Conservation (phyloP, 2,329 filamentous ascomycete genomes). For the Pseudogymnoascus sp. region DNA sequence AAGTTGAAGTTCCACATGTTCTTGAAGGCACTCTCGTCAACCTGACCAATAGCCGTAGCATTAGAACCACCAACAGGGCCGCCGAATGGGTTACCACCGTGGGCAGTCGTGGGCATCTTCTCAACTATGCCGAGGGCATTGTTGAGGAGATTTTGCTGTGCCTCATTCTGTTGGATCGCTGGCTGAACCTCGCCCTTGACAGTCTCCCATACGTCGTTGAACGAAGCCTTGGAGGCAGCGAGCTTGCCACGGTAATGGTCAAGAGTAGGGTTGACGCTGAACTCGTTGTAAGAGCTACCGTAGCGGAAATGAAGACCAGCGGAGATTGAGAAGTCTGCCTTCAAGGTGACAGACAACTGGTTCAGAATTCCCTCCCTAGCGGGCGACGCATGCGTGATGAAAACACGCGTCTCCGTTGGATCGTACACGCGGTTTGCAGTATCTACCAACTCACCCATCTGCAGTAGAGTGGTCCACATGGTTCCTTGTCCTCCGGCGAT, state of each 20-base stretch:
- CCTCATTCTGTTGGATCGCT: conserved; percentile 86
- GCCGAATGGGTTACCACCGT: conserved; percentile 93
- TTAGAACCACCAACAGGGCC: conserved; percentile 64
- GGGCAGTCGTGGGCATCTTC: conserved; percentile 94
- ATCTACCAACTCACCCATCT: conserved; percentile 97
- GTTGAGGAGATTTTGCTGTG: conserved; percentile 83
- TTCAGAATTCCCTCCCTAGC: conserved; percentile 94
- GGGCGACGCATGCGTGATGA: conserved; percentile 93
- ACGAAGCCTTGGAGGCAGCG: conserved; percentile 93
- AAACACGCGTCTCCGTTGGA: conserved; percentile 91
- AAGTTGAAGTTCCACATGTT: conserved; percentile 99
- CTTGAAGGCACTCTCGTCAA: conserved; percentile 98
- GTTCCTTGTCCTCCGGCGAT: conserved; percentile 97
- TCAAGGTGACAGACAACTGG: conserved; percentile 92
- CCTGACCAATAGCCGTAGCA: conserved; percentile 66
- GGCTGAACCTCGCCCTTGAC: conserved; percentile 94
- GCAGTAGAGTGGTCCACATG: conserved; percentile 97
- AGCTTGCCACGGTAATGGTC: conserved; percentile 98
- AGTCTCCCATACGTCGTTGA: conserved; percentile 99
- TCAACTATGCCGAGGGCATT: conserved; percentile 90
- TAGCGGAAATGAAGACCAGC: conserved; percentile 97
- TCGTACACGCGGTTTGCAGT: conserved; percentile 98
- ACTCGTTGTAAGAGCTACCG: conserved; percentile 98
- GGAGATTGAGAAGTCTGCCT: conserved; percentile 96
- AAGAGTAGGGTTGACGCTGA: conserved; percentile 94